A percentile compares a stretch with the other conserved stretches of the same genome.
Evolutionary conservation across 805 yeast species (phyloP).

Genomic region (Metschnikowia similis): DNA sequence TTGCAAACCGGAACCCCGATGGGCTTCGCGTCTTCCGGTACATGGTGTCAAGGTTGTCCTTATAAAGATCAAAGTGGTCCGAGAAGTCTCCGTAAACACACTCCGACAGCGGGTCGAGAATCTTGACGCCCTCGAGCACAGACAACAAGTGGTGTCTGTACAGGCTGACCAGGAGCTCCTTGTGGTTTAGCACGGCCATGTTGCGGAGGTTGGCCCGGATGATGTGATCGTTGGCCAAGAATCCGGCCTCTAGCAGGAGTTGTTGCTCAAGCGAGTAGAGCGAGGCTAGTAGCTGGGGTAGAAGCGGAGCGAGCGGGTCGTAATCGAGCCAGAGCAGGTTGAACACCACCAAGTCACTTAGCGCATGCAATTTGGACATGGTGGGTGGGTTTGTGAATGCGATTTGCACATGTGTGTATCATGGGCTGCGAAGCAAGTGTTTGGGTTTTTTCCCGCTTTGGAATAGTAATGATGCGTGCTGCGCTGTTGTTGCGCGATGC

Average conservation of each 20-base stretch:
- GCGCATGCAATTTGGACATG: conserved; percentile 1
- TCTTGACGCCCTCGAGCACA: conserved; percentile 16
- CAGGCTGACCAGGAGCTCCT: neutral
- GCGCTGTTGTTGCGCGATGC: neutral
- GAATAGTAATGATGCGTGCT: neutral
- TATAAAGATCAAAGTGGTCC: conserved; percentile 8
- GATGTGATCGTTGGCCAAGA: conserved; percentile 4
- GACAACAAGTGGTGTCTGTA: neutral
- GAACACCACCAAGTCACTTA: neutral
- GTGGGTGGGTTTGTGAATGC: neutral
- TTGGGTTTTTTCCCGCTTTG: neutral
- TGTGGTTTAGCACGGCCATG: neutral
- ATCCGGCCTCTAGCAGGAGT: conserved; percentile 2
- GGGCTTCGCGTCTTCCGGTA: neutral
- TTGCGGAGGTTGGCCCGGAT: conserved; percentile 2
- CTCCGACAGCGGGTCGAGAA: conserved; percentile 14
- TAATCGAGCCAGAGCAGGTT: neutral
- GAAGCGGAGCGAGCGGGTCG: neutral
- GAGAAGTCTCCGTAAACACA: conserved; percentile 16
- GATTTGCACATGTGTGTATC: neutral
- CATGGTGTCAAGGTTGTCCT: conserved; percentile 9
- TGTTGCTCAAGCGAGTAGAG: conserved; percentile 3
- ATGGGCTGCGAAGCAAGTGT: neutral
- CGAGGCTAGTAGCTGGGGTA: conserved; percentile 1
- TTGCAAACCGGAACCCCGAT: neutral